Base-by-base conservation (phyloP, 805 yeast genomes). In the Cyberlindnera saturnus region DNA sequence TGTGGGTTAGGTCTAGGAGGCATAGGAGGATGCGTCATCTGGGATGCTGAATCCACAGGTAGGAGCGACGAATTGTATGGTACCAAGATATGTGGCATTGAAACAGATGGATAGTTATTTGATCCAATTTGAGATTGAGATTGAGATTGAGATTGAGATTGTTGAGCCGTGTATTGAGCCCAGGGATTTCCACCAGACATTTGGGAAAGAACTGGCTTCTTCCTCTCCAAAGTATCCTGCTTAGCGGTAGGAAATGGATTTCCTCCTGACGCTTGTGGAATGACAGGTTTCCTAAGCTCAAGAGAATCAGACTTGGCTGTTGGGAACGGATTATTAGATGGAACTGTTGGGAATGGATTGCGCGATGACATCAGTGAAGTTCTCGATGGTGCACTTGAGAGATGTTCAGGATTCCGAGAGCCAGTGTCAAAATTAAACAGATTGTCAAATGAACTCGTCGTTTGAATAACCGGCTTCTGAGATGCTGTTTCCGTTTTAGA, bases 241-340 rank as follows among this genome's bases (percentile, higher is more conserved):
- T 46, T 52, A 6, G 47, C 42, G 6, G 45, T 42, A 29, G 55
- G 53, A 41, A 52, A 50, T 19, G 59, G 58, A 32, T 53, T 56
- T n/a, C 52, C 48, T 13, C 56, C 57, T 5, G 60, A 51, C 1
- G 39, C 36, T 30, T 54, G 52, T 10, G 55, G 49, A 19, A 34
- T 20, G 3, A 52, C 28, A 2, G 26, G 34, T 3, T 41, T 43
- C 33, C 44, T 41, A 4, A 39, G 42, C 7, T 47, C 47, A 10
- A 43, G 23, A 9, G 44, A 5, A 40, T 18, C 28, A 13, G 28
- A 4, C 11, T 23, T 23, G 11, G 28, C 28, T 23, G 28, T 10
- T 23, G 28, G 28, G 11, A 23, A 23, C 15, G 33, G 33, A 15
- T 31, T 31, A n/a, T 15, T 31, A 6, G 33, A 31, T 31, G 33